phyloP scores from a whole-genome alignment of 768 basidiomycete genomes.

The Russula lepida region DNA sequence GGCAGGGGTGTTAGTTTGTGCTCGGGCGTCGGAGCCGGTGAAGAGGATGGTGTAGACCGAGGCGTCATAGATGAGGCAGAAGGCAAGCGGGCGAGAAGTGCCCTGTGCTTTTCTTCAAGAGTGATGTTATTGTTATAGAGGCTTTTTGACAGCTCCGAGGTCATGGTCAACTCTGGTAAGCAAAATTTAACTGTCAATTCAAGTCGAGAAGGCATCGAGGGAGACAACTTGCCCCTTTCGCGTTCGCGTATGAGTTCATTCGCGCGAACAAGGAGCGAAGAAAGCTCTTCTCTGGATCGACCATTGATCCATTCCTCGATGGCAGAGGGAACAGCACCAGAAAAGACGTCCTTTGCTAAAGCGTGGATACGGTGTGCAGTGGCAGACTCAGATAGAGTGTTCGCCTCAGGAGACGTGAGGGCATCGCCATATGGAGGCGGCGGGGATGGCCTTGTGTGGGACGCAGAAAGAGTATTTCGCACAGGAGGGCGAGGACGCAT shows the following conservation, averaged over 20 bases:
- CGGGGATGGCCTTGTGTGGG: slow-evolving; percentile 4
- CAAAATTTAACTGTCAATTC: neutral
- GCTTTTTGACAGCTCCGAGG: slow-evolving; percentile 59
- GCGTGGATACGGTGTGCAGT: slow-evolving; percentile 29
- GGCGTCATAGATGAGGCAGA: slow-evolving; percentile 22
- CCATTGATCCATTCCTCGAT: slow-evolving; percentile 48
- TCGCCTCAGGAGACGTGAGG: neutral
- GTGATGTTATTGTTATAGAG: slow-evolving; percentile 61
- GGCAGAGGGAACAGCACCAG: slow-evolving; percentile 12
- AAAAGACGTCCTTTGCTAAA: slow-evolving; percentile 20
- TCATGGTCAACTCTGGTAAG: slow-evolving; percentile 51
- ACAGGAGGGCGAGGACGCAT: neutral
- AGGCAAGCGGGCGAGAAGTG: slow-evolving; percentile 55
- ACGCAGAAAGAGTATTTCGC: neutral
- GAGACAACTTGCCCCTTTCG: slow-evolving; percentile 53
- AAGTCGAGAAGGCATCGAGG: neutral
- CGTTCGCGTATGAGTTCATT: slow-evolving; percentile 68
- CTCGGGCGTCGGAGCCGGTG: slow-evolving; percentile 21
- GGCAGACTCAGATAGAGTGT: slow-evolving; percentile 20
- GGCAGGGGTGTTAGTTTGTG: slow-evolving; percentile 14
- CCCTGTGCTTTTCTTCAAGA: slow-evolving; percentile 65
- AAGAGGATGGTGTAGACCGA: slow-evolving; percentile 22
- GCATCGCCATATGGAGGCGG: slow-evolving; percentile 10
- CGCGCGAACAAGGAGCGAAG: slow-evolving; percentile 60
- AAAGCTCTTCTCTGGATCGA: slow-evolving; percentile 65